Evolutionary conservation across 2,329 filamentous ascomycete genomes (phyloP).

Genomic region (Apiospora malaysiana): DNA sequence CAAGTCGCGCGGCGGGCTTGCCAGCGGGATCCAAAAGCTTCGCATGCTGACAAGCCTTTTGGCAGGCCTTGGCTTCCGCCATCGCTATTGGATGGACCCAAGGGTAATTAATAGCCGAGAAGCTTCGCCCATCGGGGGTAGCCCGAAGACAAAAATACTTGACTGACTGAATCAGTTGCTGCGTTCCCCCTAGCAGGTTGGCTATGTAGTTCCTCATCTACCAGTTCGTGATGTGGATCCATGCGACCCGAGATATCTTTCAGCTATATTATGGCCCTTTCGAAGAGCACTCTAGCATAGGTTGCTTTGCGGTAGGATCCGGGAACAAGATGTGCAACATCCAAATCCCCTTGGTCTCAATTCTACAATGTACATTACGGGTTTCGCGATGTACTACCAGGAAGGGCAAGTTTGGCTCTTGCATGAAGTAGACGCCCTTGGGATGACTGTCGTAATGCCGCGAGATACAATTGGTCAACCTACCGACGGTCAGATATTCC

Average conservation of each 20-base stretch:
- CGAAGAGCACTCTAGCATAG: background rate
- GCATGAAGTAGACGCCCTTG: no score
- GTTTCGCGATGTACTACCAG: no score
- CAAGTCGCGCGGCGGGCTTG: background rate
- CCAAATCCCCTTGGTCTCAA: background rate
- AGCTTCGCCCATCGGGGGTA: background rate
- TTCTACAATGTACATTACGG: background rate
- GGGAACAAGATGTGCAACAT: background rate
- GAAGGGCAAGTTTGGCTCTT: no score
- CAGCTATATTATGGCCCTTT: background rate
- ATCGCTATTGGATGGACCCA: background rate
- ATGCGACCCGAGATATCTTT: background rate
- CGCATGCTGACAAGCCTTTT: background rate
- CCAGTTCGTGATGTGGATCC: background rate
- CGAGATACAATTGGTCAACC: no score
- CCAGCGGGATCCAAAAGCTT: constrained; percentile 7
- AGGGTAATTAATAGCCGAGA: background rate
- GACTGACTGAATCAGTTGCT: background rate
- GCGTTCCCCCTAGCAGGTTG: background rate
- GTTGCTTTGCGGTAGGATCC: background rate
- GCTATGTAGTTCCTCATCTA: background rate
- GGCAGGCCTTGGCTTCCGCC: background rate
- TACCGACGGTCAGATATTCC: no score
- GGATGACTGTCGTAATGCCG: no score
- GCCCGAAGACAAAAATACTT: background rate